Base-by-base conservation (phyloP, 2,329 filamentous ascomycete genomes). In the Didymella glomerata region DNA sequence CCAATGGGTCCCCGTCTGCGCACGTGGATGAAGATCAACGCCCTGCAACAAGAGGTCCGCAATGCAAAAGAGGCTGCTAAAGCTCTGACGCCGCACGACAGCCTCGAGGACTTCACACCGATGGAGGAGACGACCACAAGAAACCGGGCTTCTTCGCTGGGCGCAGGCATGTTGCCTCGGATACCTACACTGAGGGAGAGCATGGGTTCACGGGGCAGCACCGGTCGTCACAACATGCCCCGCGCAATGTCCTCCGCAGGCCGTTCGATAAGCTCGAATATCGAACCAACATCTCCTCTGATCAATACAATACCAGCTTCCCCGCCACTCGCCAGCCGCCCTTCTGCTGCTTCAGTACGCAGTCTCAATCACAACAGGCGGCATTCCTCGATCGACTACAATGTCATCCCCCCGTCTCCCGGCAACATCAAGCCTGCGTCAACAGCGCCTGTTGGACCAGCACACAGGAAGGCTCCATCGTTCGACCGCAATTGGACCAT, bases 1-100 rank as follows among this genome's bases (percentile, higher is more conserved):
- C 92, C 93, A 3, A 93, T 98, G 67, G 94, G 94, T 9, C 86
- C 92, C 57, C 86, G 94, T 61, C 80, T 98, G 62, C 96, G 96
- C 77, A 97, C 93, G 2, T 98, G 94, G 94, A 92, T 97, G 78
- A 97, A 95, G 78, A 93, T 98, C 76, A 96, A 96, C 77, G 83
- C 87, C 3, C 84, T 98, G 63, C 94, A 98, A 74, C 91, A 96
- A 70, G 92, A 97, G 76, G 88, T 95, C 41, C 89, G 86, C 44
- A 78, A 86, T 79, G 69, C 87, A 79, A 79, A 73, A 58, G 72
- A 68, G 56, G 74, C 65, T 58, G 73, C 65, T 18, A 71, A 65
- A 72, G 67, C 67, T 61, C n/a, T 72, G 68, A 45, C 77, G 78
- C 49, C 76, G 72, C 20, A 74, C 79, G 66, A 67, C n/a, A 62